Evolutionary conservation across 2,329 filamentous ascomycete genomes (phyloP).

Genomic region (Claviceps paspali): DNA sequence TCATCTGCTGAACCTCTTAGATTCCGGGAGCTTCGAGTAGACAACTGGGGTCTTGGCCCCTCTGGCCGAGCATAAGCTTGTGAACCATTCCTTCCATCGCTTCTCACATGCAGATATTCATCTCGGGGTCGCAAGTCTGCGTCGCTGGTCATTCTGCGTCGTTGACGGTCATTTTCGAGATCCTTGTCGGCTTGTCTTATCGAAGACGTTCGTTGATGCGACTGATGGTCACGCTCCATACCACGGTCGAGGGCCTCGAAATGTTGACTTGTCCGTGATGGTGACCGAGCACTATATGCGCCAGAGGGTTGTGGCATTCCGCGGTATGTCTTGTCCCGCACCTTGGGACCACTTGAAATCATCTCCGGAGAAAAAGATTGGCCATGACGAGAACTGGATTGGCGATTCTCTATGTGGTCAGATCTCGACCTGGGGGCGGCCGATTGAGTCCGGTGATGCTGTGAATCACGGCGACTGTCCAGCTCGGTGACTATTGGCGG

Average conservation of each 20-base stretch:
- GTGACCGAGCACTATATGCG: constrained; percentile 20
- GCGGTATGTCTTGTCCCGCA: constrained; percentile 29
- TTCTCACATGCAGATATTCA: constrained; percentile 10
- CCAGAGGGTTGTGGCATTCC: constrained; percentile 7
- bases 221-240: constrained; percentile 11
- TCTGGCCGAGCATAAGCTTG: constrained; percentile 13
- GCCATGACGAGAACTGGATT: constrained; percentile 16
- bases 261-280: constrained; percentile 16
- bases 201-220: constrained; percentile 14
- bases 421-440: constrained; percentile 16
- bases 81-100: constrained; percentile 17
- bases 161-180: constrained; percentile 12
- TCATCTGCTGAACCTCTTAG: constrained; percentile 26
- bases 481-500: constrained; percentile 30
- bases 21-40: constrained; percentile 12
- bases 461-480: constrained; percentile 11
- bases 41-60: constrained; percentile 9
- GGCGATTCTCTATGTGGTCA: constrained; percentile 18
- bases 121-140: constrained; percentile 13
- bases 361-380: constrained; percentile 26
- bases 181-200: constrained; percentile 14
- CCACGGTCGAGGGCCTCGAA: constrained; percentile 13
- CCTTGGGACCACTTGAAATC: constrained; percentile 23
- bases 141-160: constrained; percentile 19
- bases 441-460: constrained; percentile 22